Evolutionary conservation across 306 rosid species (phyloP), one percentile per base, ranked within the genome.

Genomic region (Rosa rugosa): DNA sequence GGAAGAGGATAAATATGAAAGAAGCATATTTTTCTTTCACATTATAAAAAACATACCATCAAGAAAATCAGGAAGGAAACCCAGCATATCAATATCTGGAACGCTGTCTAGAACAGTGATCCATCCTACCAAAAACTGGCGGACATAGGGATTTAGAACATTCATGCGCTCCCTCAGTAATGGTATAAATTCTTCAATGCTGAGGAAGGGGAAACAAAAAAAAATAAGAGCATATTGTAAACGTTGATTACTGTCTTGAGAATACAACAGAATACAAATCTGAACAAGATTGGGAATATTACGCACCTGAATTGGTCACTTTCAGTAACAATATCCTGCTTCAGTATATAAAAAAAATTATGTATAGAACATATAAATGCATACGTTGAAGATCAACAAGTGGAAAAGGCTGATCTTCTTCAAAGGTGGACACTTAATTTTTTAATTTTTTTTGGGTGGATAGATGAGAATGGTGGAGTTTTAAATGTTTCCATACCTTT

Each of bases 121-220:
- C 99, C 99, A 96, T 84, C 99, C 99, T 17, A 96, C 98, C 92
- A 96, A 85, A 96, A 96, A 93, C 89, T 93, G 99, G 41, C 99
- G 98, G 68, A 96, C 99, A 87, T 87, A 93, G 40, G 99, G 99
- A 86, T 96, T 96, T 79, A 96, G 84, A 83, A 96, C 94, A 85
- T 96, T 93, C 98, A 96, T 93, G 73, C 99, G 98, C 89, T 96
- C 98, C 99, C 98, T 96, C 86, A 96, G 78, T 83, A 96, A 80
- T 31, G 99, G 99, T 82, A 96, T 93, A 84, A 93, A 96, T 83
- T 96, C 99, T 88, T 96, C 99, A 73, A 96, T 96, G 84, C 99
- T 96, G 84, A 70, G 75, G 77, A 85, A 80, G 41, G 71, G 80
- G 51, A 69, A 80, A 47, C 69, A 75, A 38, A 57, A 80, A 57